phyloP scores from a whole-genome alignment of 352 stramenopile genomes.

The Blastocystis sp. region DNA sequence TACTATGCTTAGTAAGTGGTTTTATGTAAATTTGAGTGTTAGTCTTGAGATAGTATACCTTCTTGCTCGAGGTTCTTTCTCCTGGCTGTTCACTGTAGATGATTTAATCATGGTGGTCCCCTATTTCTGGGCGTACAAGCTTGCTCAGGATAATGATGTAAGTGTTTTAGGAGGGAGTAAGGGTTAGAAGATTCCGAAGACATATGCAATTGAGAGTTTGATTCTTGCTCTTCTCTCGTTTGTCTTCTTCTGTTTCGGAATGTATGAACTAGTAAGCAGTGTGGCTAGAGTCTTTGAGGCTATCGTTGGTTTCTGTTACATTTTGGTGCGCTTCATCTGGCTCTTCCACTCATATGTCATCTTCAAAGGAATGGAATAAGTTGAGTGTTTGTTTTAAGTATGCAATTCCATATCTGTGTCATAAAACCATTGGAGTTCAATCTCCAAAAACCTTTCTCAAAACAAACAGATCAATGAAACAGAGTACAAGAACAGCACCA shows the following conservation, averaged over 20 bases:
- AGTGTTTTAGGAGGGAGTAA: background rate
- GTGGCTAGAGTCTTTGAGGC: background rate
- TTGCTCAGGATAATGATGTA: conserved; percentile 12
- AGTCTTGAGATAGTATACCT: conserved; percentile 22
- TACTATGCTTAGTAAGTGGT: background rate
- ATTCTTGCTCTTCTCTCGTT: background rate
- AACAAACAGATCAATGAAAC: background rate
- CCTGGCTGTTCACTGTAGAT: conserved; percentile 49
- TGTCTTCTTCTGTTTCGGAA: conserved; percentile 33
- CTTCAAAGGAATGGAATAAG: conserved; percentile 21
- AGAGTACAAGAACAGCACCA: background rate
- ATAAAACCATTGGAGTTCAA: too few relatives aligned
- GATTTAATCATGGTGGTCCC: conserved; percentile 45
- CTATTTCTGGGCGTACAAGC: conserved; percentile 49
- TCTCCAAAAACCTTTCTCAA: background rate
- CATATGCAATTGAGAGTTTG: background rate
- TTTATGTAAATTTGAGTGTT: background rate
- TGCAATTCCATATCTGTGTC: background rate
- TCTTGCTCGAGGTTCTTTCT: background rate
- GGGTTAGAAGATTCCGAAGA: background rate
- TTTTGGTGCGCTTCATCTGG: conserved; percentile 16
- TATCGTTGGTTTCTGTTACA: conserved; percentile 10
- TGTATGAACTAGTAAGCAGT: background rate
- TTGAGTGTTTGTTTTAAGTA: background rate
- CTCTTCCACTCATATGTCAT: conserved; percentile 31